Evolutionary conservation across 805 yeast genomes (phyloP).

Genomic region (Ogataea sp.): DNA sequence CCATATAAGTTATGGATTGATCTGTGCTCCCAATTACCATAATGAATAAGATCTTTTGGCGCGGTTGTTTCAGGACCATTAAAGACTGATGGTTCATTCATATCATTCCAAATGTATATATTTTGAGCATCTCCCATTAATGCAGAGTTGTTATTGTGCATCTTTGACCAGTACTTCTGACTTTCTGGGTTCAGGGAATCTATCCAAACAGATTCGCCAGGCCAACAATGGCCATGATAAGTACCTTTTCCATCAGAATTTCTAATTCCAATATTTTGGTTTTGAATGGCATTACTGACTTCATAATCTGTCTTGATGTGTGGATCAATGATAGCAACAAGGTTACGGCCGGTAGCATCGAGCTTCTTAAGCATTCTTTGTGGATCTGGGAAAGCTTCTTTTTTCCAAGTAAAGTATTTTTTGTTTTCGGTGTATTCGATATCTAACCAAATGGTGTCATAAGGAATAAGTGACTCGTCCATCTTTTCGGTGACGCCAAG

Average conservation of each 20-base stretch:
- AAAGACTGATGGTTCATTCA: slow-evolving; percentile 96
- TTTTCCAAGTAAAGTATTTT: slow-evolving; percentile 89
- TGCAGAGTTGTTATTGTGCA: slow-evolving; percentile 37
- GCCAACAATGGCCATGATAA: slow-evolving; percentile 93
- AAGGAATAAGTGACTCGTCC: slow-evolving; percentile 72
- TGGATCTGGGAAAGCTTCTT: slow-evolving; percentile 67
- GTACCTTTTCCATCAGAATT: slow-evolving; percentile 33
- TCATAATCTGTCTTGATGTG: slow-evolving; percentile 71
- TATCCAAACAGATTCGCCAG: slow-evolving; percentile 92
- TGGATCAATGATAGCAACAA: slow-evolving; percentile 86
- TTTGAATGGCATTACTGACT: slow-evolving; percentile 46
- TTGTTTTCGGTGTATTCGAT: slow-evolving; percentile 83
- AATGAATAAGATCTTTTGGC: slow-evolving; percentile 74
- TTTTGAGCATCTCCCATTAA: slow-evolving; percentile 50
- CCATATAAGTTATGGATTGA: slow-evolving; percentile 88
- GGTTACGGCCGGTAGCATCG: slow-evolving; percentile 65
- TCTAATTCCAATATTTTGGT: slow-evolving; percentile 35
- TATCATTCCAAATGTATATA: slow-evolving; percentile 90
- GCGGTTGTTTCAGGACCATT: slow-evolving; percentile 91
- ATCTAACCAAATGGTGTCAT: slow-evolving; percentile 92
- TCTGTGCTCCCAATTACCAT: slow-evolving; percentile 81
- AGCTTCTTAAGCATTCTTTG: slow-evolving; percentile 55
- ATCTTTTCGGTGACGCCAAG: slow-evolving; percentile 59
- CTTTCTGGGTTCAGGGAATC: slow-evolving; percentile 70
- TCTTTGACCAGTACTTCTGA: slow-evolving; percentile 47